Conservation (phyloP, 345 rosid species). For the Clarkia xantiana region DNA sequence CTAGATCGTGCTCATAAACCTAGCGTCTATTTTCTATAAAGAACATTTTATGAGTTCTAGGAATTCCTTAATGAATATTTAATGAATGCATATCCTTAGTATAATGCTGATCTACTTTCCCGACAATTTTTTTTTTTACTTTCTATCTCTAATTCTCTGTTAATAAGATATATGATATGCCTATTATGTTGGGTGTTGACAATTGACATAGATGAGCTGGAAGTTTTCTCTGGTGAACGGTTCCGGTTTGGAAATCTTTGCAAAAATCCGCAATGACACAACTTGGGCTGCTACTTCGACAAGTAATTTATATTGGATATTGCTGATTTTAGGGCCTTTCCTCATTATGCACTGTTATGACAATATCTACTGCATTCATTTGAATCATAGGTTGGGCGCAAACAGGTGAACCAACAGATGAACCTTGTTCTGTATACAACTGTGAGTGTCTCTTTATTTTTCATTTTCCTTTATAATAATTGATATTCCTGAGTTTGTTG, state of each 20-base stretch:
- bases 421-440: constrained; percentile 67
- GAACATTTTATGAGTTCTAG: no score
- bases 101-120: no score
- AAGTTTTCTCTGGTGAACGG: constrained; percentile 76
- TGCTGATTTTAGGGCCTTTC: constrained; percentile 6
- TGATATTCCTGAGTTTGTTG: neutral
- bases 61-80: no score
- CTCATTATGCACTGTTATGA: constrained; percentile 5
- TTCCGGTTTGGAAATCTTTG: constrained; percentile 95
- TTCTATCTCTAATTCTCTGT: no score
- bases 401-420: constrained; percentile 53
- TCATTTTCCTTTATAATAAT: neutral
- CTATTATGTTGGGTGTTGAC: neutral
- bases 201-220: constrained; percentile 90
- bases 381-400: constrained; percentile 56
- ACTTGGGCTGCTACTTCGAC: constrained; percentile 77
- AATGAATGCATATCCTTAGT: no score
- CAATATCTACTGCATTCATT: constrained; percentile 8
- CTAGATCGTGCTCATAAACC: no score
- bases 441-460: constrained; percentile 42
- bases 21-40: no score
- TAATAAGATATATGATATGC: constrained; percentile 8
- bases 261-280: constrained; percentile 97
- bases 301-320: constrained; percentile 34
- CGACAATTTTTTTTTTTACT: no score